A percentile compares a stretch with the other conserved stretches of the same genome.
phyloP scores from a whole-genome alignment of 225 moss, liverwort and hornwort species.

The Asterella californica region DNA sequence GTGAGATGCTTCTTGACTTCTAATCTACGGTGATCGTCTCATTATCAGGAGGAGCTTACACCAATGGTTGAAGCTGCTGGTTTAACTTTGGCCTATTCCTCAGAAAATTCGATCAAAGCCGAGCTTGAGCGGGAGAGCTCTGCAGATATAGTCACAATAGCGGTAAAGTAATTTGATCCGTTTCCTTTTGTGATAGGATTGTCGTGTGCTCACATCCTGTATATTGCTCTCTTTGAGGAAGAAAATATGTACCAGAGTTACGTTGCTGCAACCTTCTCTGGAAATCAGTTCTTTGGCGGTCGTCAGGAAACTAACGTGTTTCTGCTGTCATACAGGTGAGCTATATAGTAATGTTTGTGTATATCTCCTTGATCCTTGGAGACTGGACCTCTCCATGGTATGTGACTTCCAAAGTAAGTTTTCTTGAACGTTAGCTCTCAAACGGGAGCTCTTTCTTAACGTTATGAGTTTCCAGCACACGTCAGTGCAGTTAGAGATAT shows the following conservation, averaged over 20 bases:
- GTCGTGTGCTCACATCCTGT: background rate
- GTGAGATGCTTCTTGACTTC: background rate
- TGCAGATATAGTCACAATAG: slow-evolving; percentile 76
- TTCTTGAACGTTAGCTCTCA: too few species aligned
- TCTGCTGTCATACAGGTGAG: slow-evolving; percentile 62
- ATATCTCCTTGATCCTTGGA: slow-evolving; percentile 84
- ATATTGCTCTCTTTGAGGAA: background rate
- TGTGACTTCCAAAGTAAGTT: slow-evolving; percentile 83
- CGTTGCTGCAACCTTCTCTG: background rate
- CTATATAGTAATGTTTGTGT: slow-evolving; percentile 91
- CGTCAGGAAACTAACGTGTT: background rate
- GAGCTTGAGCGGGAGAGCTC: slow-evolving; percentile 89
- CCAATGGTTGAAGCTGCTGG: slow-evolving; percentile 49
- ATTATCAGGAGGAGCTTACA: slow-evolving; percentile 64
- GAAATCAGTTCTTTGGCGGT: background rate
- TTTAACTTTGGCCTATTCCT: slow-evolving; percentile 73
- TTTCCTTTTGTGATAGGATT: background rate
- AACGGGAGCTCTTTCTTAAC: background rate
- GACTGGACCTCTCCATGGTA: slow-evolving; percentile 74
- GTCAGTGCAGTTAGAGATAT: background rate
- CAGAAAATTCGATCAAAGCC: slow-evolving; percentile 84
- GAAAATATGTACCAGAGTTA: background rate
- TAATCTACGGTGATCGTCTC: background rate
- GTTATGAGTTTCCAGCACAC: background rate
- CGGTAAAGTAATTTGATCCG: slow-evolving; percentile 38